A percentile compares a stretch with the other conserved stretches of the same genome.
phyloP scores from a whole-genome alignment of 1,284 basidiomycete species.

The Tremellales sp. region DNA sequence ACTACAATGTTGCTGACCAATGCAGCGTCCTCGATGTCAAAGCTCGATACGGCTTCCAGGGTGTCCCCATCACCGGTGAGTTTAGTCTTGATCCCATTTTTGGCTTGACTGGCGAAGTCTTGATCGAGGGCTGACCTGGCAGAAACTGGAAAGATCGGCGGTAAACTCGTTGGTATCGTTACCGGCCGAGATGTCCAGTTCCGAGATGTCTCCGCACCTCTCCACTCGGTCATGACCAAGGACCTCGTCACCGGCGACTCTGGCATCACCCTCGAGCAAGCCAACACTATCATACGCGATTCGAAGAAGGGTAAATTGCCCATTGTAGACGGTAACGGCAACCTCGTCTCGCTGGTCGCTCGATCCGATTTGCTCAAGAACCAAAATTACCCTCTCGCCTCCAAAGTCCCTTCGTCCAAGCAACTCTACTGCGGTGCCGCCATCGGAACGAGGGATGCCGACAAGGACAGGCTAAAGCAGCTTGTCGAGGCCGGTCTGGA shows the following conservation, averaged over 20 bases:
- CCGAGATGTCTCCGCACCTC: slow-evolving; percentile 62
- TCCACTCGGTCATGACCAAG: slow-evolving; percentile 88
- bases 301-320: slow-evolving; percentile 98
- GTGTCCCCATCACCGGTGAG: slow-evolving; percentile 89
- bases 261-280: slow-evolving; percentile 84
- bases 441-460: slow-evolving; percentile 85
- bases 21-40: slow-evolving; percentile 80
- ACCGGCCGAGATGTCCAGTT: slow-evolving; percentile 97
- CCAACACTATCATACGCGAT: slow-evolving; percentile 90
- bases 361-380: slow-evolving; percentile 98
- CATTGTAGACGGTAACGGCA: slow-evolving; percentile 70
- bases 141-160: slow-evolving; percentile 84
- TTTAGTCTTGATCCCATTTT: slow-evolving; percentile 7
- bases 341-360: slow-evolving; percentile 80
- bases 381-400: slow-evolving; percentile 92
- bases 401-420: slow-evolving; percentile 86
- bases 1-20: slow-evolving; percentile 4
- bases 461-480: slow-evolving; percentile 76
- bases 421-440: slow-evolving; percentile 98
- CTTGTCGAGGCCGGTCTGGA: slow-evolving; percentile 94
- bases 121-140: slow-evolving; percentile 3
- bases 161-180: slow-evolving; percentile 93
- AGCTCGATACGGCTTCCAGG: slow-evolving; percentile 86
- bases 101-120: background rate
- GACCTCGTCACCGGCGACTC: slow-evolving; percentile 74